Base-by-base conservation (phyloP, 176 grass and related monocot genomes). In the Oryza glumipatula region DNA sequence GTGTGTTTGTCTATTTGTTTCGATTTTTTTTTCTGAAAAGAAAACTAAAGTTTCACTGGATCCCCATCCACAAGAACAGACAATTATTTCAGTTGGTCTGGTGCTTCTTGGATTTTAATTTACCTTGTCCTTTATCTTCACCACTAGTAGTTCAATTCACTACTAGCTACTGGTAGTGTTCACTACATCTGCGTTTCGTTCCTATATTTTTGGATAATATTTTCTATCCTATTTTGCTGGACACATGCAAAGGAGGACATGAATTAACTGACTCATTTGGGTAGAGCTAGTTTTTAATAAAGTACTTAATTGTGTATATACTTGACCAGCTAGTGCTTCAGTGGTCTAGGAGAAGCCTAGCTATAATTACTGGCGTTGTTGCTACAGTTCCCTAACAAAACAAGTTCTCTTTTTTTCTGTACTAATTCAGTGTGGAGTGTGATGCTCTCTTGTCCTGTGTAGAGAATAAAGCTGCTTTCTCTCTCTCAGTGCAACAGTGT, bases 381-480 rank as follows among this genome's bases (percentile, higher is more conserved):
- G 30, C 41, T 73, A 66, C 68, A 86, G 76, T 51, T 48, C 13
- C 3, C 28, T 52, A 86, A 32, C 41, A 41, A 41, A 43, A 48
- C 23, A 79, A 72, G 68, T 73, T 52, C 68, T 66, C 77, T 52
- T 35, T 58, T 58, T 58, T 58, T 58, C 54, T n/a, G 54, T n/a
- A 7, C 14, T 4, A 52, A 52, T 86, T 49, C 67, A 65, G 54
- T 72, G 36, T 41, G 39, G 39, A 41, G 39, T 41, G 75, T 47
- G 65, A 72, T 63, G 24, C 63, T 44, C 54, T 58, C 30, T 46
- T 28, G 68, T 74, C 68, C 38, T 80, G 68, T 45, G 30, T 6
- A 33, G 48, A 30, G 68, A 86, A 74, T 72, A 82, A 70, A 76
- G 60, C 78, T 69, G 74, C 73, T 30, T 39, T 39, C 5, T 38